Conservation (phyloP, 176 grass and related monocot genomes). For the Musa schizocarpa region DNA sequence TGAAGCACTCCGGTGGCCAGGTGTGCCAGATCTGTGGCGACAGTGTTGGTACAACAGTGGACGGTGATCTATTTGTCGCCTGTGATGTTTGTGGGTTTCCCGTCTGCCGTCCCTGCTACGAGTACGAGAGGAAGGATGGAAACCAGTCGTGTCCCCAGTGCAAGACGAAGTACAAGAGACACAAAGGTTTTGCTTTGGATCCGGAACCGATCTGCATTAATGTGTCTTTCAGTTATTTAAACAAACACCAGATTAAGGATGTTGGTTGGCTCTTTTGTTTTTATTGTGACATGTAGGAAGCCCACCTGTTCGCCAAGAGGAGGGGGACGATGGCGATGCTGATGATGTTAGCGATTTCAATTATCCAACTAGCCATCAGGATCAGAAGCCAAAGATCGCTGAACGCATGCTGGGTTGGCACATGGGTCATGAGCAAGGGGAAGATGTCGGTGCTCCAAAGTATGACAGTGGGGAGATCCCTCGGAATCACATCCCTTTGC, state of each 20-base stretch:
- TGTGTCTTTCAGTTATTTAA: slow-evolving; percentile 6
- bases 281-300: slow-evolving; percentile 43
- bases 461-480: slow-evolving; percentile 94
- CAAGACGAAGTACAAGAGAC: slow-evolving; percentile 30
- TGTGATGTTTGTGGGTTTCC: slow-evolving; percentile 25
- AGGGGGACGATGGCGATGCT: slow-evolving; percentile 53
- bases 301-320: slow-evolving; percentile 52
- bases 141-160: slow-evolving; percentile 27
- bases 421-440: slow-evolving; percentile 31
- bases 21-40: slow-evolving; percentile 28
- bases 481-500: slow-evolving; percentile 57
- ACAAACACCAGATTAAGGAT: not conserved
- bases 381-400: slow-evolving; percentile 64
- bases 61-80: slow-evolving; percentile 25
- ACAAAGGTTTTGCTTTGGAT: slow-evolving; percentile 21
- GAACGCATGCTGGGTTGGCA: slow-evolving; percentile 95
- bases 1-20: slow-evolving; percentile 19
- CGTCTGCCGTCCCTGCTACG: slow-evolving; percentile 27
- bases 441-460: slow-evolving; percentile 52
- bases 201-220: not conserved
- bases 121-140: slow-evolving; percentile 29
- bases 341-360: slow-evolving; percentile 79
- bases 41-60: slow-evolving; percentile 10
- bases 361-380: slow-evolving; percentile 53
- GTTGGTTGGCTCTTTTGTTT: not conserved